Evolutionary conservation across 805 yeast species (phyloP).

Genomic region (Saturnispora bothae): DNA sequence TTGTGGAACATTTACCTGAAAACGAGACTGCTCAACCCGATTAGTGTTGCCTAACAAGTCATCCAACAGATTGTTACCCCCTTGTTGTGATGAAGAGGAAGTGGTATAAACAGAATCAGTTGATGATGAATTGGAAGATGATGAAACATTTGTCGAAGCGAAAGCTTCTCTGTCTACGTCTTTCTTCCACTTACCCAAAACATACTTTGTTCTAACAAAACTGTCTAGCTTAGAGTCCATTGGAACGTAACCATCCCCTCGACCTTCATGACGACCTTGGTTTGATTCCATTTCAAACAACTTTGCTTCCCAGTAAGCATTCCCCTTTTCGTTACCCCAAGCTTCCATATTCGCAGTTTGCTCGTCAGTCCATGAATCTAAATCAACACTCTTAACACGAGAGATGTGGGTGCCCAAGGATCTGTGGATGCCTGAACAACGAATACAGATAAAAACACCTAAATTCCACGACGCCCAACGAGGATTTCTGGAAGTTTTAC

Average conservation of each 20-base stretch:
- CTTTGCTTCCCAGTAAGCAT: slow-evolving; percentile 73
- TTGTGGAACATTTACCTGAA: slow-evolving; percentile 6
- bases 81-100: neutral
- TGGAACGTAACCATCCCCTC: slow-evolving; percentile 58
- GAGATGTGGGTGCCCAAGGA: slow-evolving; percentile 94
- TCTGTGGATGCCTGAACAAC: slow-evolving; percentile 94
- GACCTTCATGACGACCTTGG: slow-evolving; percentile 6
- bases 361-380: slow-evolving; percentile 94
- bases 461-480: slow-evolving; percentile 97
- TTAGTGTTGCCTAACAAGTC: slow-evolving; percentile 3
- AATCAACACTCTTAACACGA: slow-evolving; percentile 84
- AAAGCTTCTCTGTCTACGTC: slow-evolving; percentile 34
- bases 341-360: slow-evolving; percentile 71
- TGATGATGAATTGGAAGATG: slow-evolving; percentile 6
- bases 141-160: slow-evolving; percentile 1
- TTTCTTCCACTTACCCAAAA: slow-evolving; percentile 72
- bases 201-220: slow-evolving; percentile 88
- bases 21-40: slow-evolving; percentile 7
- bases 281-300: slow-evolving; percentile 11
- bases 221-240: slow-evolving; percentile 78
- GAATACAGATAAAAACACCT: slow-evolving; percentile 86
- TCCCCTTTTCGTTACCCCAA: slow-evolving; percentile 82
- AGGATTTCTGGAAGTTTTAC: slow-evolving; percentile 83
- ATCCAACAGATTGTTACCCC: slow-evolving; percentile 3
- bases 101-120: slow-evolving; percentile 8